Percentiles rank a stretch among this genome's conserved stretches.
Conservation (phyloP, 257 asterid species). For the Sherardia arvensis region DNA sequence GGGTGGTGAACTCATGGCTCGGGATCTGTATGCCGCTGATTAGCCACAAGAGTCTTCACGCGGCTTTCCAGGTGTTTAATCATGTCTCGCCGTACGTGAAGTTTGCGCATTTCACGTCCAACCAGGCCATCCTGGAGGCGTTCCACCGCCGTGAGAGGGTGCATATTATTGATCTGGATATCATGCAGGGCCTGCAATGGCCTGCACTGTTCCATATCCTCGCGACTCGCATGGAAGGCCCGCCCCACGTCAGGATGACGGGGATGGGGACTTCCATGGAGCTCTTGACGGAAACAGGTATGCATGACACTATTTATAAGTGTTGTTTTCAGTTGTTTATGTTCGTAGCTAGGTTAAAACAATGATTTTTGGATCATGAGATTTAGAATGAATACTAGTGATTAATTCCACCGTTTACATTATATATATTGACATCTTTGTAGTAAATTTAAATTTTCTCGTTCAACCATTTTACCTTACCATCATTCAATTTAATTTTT, state of each 20-base stretch:
- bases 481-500: no score
- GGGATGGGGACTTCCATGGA: slow-evolving; percentile 56
- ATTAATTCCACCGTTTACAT: no score
- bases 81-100: slow-evolving; percentile 55
- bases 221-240: slow-evolving; percentile 62
- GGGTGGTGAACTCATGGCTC: slow-evolving; percentile 70
- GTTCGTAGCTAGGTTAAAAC: no score
- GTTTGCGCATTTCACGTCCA: slow-evolving; percentile 69
- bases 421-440: no score
- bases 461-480: no score
- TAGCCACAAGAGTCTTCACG: slow-evolving; percentile 30
- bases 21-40: slow-evolving; percentile 49
- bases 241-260: slow-evolving; percentile 59
- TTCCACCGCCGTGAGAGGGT: slow-evolving; percentile 36
- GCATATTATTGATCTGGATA: slow-evolving; percentile 61
- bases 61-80: slow-evolving; percentile 56
- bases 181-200: slow-evolving; percentile 90
- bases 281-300: slow-evolving; percentile 36
- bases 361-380: no score
- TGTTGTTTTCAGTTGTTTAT: no score
- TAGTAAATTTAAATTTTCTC: no score
- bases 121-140: slow-evolving; percentile 74
- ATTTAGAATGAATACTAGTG: no score
- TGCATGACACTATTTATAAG: no score
- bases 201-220: slow-evolving; percentile 71